Percentiles rank a stretch among this genome's conserved stretches.
phyloP scores from a whole-genome alignment of 2,329 filamentous ascomycete genomes.

The Balansia obtecta region DNA sequence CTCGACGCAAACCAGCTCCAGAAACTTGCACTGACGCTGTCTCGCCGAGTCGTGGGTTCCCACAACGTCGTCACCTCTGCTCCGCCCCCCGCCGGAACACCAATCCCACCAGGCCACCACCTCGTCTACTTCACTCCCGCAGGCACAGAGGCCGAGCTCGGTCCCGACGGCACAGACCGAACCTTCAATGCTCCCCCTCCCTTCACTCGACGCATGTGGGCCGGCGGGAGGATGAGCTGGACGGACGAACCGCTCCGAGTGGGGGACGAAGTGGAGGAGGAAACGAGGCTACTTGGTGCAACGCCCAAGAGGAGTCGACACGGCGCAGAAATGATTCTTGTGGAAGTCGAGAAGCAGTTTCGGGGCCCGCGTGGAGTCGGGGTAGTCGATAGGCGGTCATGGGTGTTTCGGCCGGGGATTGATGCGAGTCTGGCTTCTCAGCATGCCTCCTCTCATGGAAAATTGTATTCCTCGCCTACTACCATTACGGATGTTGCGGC shows the following conservation, averaged over 20 bases:
- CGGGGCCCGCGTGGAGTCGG: conserved; percentile 36
- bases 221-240: conserved; percentile 48
- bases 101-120: conserved; percentile 47
- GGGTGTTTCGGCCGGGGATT: conserved; percentile 31
- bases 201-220: conserved; percentile 57
- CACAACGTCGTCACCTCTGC: conserved; percentile 24
- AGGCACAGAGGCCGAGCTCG: conserved; percentile 40
- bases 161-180: conserved; percentile 46
- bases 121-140: conserved; percentile 51
- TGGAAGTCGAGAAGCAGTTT: conserved; percentile 50
- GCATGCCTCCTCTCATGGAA: conserved; percentile 9
- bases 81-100: conserved; percentile 29
- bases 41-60: conserved; percentile 29
- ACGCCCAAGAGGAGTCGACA: conserved; percentile 40
- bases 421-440: conserved; percentile 10
- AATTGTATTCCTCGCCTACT: conserved; percentile 13
- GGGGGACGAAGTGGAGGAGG: conserved; percentile 43
- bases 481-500: conserved; percentile 12
- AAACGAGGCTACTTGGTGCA: conserved; percentile 40
- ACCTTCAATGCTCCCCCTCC: conserved; percentile 46
- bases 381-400: conserved; percentile 41
- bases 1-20: conserved; percentile 53
- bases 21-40: conserved; percentile 46
- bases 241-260: conserved; percentile 32
- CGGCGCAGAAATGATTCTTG: conserved; percentile 50